Evolutionary conservation across 371 early-diverging fungal genomes (phyloP).

Genomic region (Mucor racemosus): DNA sequence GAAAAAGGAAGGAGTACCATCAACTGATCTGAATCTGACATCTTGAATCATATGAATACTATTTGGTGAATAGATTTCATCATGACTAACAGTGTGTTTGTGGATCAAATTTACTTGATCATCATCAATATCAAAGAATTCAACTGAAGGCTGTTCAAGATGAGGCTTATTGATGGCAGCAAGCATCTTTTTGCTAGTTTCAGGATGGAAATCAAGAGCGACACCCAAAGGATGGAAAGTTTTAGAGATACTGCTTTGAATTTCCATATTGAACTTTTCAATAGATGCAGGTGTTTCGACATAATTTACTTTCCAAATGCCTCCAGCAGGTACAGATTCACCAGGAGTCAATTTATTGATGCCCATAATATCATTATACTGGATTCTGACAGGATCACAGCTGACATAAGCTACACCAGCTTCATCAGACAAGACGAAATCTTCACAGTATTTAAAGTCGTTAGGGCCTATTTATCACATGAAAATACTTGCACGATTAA

Average conservation of each 20-base stretch:
- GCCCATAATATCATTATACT: constrained; percentile 38
- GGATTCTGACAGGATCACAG: constrained; percentile 40
- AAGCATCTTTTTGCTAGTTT: constrained; percentile 11
- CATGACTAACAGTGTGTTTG: constrained; percentile 30
- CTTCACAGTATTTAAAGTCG: constrained; percentile 42
- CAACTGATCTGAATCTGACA: constrained; percentile 24
- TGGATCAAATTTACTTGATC: constrained; percentile 13
- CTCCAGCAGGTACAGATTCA: constrained; percentile 16
- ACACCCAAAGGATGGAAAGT: constrained; percentile 37
- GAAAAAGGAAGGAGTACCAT: constrained; percentile 52
- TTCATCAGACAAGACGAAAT: constrained; percentile 26
- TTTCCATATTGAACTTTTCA: constrained; percentile 20
- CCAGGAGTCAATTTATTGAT: constrained; percentile 11
- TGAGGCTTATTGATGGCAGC: constrained; percentile 31
- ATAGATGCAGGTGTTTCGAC: constrained; percentile 22
- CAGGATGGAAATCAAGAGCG: constrained; percentile 22
- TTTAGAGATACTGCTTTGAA: not conserved
- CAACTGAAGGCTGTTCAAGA: constrained; percentile 20
- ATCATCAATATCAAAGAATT: constrained; percentile 28
- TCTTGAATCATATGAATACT: constrained; percentile 34
- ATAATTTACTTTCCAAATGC: constrained; percentile 43
- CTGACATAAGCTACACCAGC: constrained; percentile 33
- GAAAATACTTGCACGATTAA: not conserved
- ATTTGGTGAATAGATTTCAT: constrained; percentile 38
- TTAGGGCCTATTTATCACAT: constrained; percentile 22